Base-by-base conservation (phyloP, 148 eudicot species). In the Rheum nobile region DNA sequence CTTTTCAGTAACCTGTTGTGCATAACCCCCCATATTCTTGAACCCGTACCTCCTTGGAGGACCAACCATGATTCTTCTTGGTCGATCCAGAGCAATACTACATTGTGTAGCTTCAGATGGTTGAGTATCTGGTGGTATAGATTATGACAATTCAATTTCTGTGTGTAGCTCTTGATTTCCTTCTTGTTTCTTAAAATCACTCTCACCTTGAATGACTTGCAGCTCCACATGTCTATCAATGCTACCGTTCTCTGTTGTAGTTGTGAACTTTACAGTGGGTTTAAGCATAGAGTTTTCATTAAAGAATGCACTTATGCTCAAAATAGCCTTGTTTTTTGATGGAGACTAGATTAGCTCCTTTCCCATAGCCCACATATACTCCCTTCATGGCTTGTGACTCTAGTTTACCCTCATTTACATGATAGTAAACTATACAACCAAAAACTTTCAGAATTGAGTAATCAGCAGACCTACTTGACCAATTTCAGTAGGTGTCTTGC, bases 341-440 rank as follows among this genome's bases (percentile, higher is more conserved):
- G 52, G 52, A 47, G 52, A 47, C 52, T 19, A 47, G 21, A 47
- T 16, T 47, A 47, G 13, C 21, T 47, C 52, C 6, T 0, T 47
- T 11, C 13, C 52, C 21, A 47, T 47, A 47, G 52, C 52, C 52
- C 21, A 47, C 22, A 47, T 13, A 47, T 47, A 47, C 52, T 47
- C 21, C 5, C 46, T 14, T n/a, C 75, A 7, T 57, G 19, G 39
- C 61, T 16, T 14, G 24, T 9, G 75, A 61, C 21, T 73, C 65
- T 11, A 73, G 22, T n/a, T 72, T 72, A 28, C 75, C 75, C 37
- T 47, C 75, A 47, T 34, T 46, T 6, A 42, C 57, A n/a, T 57
- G 70, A 55, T 28, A 57, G 42, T 54, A 71, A 43, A 31, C 21
- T 14, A 14, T 71, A 71, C 75, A 54, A 37, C 75, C 79, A 72